phyloP scores from a whole-genome alignment of 2,329 filamentous ascomycete species.

The Alternaria incomplexa region DNA sequence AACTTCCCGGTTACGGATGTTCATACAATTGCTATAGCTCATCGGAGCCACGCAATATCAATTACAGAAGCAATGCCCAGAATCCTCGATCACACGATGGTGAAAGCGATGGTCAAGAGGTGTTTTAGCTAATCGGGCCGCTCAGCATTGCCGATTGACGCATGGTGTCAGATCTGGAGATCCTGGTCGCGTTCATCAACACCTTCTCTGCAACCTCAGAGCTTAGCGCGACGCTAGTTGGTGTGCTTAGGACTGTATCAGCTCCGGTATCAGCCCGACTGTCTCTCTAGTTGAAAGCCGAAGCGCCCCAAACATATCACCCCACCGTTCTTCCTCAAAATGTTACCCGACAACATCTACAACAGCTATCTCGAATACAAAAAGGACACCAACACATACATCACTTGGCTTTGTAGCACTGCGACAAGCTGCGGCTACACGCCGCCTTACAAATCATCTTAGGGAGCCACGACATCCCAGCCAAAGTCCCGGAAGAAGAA shows the following conservation, averaged over 20 bases:
- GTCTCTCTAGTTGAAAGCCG: too few relatives aligned
- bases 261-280: too few relatives aligned
- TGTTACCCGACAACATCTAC: not conserved
- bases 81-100: not conserved
- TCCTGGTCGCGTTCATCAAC: not conserved
- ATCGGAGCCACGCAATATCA: not conserved
- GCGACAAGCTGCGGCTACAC: too few relatives aligned
- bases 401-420: not conserved
- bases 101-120: not conserved
- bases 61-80: not conserved
- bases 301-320: too few relatives aligned
- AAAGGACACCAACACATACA: not conserved
- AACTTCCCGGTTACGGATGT: too few relatives aligned
- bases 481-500: not conserved
- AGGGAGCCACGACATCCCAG: not conserved
- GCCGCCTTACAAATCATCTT: not conserved
- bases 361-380: not conserved
- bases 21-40: too few relatives aligned
- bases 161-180: not conserved
- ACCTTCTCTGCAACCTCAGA: not conserved
- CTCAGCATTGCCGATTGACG: not conserved
- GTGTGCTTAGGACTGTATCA: not conserved
- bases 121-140: not conserved
- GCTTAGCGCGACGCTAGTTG: not conserved
- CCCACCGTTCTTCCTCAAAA: not conserved